phyloP scores from a whole-genome alignment of 108 stramenopile species.

The Pseudonitzschia pungens region DNA sequence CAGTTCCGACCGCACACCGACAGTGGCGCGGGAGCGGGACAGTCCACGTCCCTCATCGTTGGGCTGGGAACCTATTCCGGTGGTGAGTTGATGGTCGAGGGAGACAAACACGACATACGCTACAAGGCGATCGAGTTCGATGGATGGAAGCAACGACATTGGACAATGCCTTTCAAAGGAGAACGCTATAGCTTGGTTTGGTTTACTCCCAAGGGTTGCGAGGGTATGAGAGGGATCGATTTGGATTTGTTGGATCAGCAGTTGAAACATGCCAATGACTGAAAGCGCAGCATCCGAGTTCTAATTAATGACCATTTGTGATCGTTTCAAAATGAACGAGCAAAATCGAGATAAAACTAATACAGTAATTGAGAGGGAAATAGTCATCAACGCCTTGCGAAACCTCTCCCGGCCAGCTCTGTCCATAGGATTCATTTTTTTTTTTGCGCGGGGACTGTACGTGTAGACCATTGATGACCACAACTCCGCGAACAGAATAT shows the following conservation, averaged over 20 bases:
- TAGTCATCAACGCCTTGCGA: too few relatives aligned
- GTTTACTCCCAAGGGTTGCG: conserved; percentile 94
- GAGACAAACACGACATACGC: conserved; percentile 81
- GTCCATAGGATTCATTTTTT: too few relatives aligned
- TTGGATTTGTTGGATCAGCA: conserved; percentile 16
- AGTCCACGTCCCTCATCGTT: conserved; percentile 88
- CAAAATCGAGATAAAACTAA: too few relatives aligned
- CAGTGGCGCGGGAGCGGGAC: conserved; percentile 93
- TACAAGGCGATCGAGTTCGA: conserved; percentile 92
- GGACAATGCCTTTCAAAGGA: conserved; percentile 90
- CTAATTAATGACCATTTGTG: too few relatives aligned
- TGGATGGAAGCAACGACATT: conserved; percentile 94
- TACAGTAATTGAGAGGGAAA: too few relatives aligned
- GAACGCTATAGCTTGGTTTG: conserved; percentile 94
- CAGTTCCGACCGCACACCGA: conserved; percentile 91
- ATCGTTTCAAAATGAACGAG: too few relatives aligned
- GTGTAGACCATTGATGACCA: too few relatives aligned
- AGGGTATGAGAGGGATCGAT: conserved; percentile 78
- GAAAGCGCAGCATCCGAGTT: too few relatives aligned
- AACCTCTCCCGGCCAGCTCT: too few relatives aligned
- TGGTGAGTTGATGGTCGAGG: conserved; percentile 92
- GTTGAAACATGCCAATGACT: too few relatives aligned
- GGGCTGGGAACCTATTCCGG: conserved; percentile 88
- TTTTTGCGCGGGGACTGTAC: too few relatives aligned
- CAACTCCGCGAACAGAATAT: too few relatives aligned